Conservation (phyloP, 2,329 filamentous ascomycete genomes). For the Grosmannia penicillata region DNA sequence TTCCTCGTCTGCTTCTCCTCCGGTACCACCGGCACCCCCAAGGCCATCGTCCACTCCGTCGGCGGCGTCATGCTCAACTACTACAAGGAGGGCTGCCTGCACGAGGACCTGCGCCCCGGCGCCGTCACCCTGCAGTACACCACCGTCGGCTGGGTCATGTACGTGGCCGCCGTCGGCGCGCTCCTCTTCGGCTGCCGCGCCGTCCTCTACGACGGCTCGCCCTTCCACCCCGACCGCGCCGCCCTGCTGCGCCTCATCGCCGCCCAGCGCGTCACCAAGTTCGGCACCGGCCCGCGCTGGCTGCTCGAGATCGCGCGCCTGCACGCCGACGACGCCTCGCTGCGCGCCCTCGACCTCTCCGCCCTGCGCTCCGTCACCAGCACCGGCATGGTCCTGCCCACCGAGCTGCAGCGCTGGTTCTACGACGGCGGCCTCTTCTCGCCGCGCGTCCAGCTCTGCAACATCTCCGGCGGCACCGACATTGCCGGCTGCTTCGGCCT, state of each 20-base stretch:
- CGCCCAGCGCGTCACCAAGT: slow-evolving; percentile 51
- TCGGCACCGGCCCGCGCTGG: slow-evolving; percentile 66
- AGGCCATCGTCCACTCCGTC: slow-evolving; percentile 70
- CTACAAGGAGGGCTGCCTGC: slow-evolving; percentile 43
- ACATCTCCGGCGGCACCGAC: slow-evolving; percentile 68
- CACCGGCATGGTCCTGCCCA: slow-evolving; percentile 71
- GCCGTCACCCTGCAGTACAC: slow-evolving; percentile 39
- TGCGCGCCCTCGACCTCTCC: slow-evolving; percentile 45
- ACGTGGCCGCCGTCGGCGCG: slow-evolving; percentile 43
- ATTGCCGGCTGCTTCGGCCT: slow-evolving; percentile 47
- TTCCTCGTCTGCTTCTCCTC: slow-evolving; percentile 67
- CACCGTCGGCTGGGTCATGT: slow-evolving; percentile 84
- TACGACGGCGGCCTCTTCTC: slow-evolving; percentile 55
- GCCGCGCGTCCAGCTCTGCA: slow-evolving; percentile 47
- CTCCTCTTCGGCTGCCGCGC: slow-evolving; percentile 45
- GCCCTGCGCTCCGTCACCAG: slow-evolving; percentile 46
- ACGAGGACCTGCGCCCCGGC: slow-evolving; percentile 25
- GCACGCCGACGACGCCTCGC: slow-evolving; percentile 33
- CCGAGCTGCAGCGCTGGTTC: slow-evolving; percentile 68
- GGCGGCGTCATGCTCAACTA: slow-evolving; percentile 44
- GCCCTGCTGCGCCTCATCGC: slow-evolving; percentile 48
- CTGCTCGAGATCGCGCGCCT: slow-evolving; percentile 55
- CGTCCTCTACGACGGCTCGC: slow-evolving; percentile 72
- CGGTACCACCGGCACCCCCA: slow-evolving; percentile 71
- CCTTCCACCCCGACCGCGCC: slow-evolving; percentile 54